Evolutionary conservation across 2,329 filamentous ascomycete species (phyloP), one percentile per base, ranked within the genome.

Genomic region (Aspergillus tubingensis): DNA sequence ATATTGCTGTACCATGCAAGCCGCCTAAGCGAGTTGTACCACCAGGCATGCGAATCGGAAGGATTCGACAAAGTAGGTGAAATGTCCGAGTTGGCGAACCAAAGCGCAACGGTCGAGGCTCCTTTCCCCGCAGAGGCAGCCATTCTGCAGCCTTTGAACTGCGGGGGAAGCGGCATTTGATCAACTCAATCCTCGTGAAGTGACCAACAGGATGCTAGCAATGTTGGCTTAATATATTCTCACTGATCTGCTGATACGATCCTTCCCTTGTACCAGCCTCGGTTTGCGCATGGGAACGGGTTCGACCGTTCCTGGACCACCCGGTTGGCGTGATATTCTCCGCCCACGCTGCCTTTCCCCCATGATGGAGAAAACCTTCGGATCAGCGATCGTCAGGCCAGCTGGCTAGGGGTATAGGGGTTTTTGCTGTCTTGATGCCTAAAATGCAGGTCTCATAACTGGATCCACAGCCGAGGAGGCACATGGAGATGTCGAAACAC

Each of bases 51-150:
- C 52, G 21, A 54, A 30, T 13, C 13, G 27, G 15, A 32, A 10
- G 8, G 8, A 10, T 25, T 27, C 23, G 17, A 44, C 15, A 5
- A n/a, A 5, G 17, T 5, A 6, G 25, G 17, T 3, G 23, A 47
- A 27, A 19, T 30, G 13, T 44, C 23, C 27, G 15, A 15, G 23
- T 21, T 17, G 41, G 21, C 25, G 25, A 54, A n/a, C 41, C 41
- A 30, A 55, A n/a, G 19, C 32, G 32, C n/a, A 13, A 36, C 53
- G 53, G 53, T 44, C 39, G 39, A 30, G 41, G 53, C 39, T 55
- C 53, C 53, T 55, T 55, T 43, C 53, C 53, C 53, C 53, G 19
- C 53, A 47, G 27, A 36, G 52, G 52, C 25, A 36, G 52, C 11
- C 13, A 25, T n/a, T 25, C 36, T 11, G 36, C 52, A 32, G 13